phyloP scores from a whole-genome alignment of 1,284 basidiomycete species.

The Trichosporon coremiiforme region DNA sequence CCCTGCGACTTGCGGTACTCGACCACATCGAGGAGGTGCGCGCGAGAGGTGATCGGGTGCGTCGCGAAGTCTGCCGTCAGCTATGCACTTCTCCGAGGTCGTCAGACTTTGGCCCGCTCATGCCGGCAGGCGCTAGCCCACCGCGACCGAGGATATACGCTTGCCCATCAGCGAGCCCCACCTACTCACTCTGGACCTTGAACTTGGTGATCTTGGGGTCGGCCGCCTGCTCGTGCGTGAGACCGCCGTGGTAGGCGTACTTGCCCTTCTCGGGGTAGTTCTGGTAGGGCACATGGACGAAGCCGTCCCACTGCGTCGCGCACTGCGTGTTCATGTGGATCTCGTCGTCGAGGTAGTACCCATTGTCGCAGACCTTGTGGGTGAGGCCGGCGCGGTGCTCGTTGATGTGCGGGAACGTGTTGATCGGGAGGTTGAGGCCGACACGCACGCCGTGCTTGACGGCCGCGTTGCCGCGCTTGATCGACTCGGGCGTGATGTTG shows the following conservation, averaged over 20 bases:
- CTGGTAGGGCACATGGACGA: conserved; percentile 50
- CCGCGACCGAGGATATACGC: no score
- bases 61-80: conserved; percentile 27
- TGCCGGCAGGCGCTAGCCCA: no score
- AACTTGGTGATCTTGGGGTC: conserved; percentile 20
- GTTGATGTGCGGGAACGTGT: conserved; percentile 20
- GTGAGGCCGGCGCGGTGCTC: conserved; percentile 24
- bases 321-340: conserved; percentile 55
- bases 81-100: no score
- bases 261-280: conserved; percentile 30
- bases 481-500: conserved; percentile 39
- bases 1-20: conserved; percentile 43
- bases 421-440: conserved; percentile 40
- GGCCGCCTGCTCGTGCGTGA: conserved; percentile 22
- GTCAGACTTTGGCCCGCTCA: no score
- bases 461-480: conserved; percentile 36
- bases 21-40: conserved; percentile 32
- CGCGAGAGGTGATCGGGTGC: conserved; percentile 30
- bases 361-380: conserved; percentile 33
- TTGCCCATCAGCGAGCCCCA: no score
- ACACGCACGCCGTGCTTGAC: conserved; percentile 39
- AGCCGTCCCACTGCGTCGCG: conserved; percentile 57
- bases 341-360: conserved; percentile 43
- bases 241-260: conserved; percentile 28
- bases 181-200: conserved; percentile 27